A percentile compares a stretch with the other conserved stretches of the same genome.
These are phyloP conservation scores for Colletotrichum kahawae DNA, from an alignment of 2,329 filamentous ascomycete genomes.

Conservation along the genomic window DNA sequence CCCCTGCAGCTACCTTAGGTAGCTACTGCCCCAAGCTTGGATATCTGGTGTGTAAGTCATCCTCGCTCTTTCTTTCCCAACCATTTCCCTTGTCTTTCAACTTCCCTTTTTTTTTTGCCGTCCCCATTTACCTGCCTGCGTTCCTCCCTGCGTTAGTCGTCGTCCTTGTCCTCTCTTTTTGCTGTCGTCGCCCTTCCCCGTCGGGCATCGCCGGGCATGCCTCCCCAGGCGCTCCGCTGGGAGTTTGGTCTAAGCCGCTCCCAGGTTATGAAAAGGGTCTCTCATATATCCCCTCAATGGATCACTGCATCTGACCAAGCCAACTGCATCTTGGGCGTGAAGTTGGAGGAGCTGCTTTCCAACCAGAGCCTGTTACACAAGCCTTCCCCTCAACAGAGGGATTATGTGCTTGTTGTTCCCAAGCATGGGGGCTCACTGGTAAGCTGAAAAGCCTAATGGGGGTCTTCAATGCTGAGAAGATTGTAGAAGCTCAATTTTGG, in stretches of 20 bases:
- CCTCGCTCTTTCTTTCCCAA: not conserved
- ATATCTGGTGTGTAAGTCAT: not conserved
- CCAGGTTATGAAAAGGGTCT: not conserved
- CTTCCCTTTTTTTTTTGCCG: not conserved
- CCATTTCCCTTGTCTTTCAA: not conserved
- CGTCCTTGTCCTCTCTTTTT: not conserved
- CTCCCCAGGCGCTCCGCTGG: not conserved
- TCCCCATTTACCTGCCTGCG: not conserved
- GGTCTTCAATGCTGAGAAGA: not conserved
- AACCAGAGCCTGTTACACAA: not conserved
- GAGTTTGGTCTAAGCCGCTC: not conserved
- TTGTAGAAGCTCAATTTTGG: not conserved
- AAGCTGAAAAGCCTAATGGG: not conserved
- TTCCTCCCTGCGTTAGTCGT: not conserved
- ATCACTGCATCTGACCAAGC: not conserved
- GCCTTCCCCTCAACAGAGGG: not conserved
- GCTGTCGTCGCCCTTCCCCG: not conserved
- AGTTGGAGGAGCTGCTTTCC: not conserved
- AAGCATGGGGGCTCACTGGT: not conserved
- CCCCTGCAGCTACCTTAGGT: not conserved
- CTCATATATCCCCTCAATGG: not conserved
- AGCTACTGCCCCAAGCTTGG: not conserved
- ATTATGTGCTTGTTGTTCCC: not conserved
- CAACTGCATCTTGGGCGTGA: not conserved
- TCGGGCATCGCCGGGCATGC: not conserved